Percentiles rank a stretch among this genome's conserved stretches.
phyloP scores from a whole-genome alignment of 176 grass and related monocot genomes.

The Bothriochloa decipiens region DNA sequence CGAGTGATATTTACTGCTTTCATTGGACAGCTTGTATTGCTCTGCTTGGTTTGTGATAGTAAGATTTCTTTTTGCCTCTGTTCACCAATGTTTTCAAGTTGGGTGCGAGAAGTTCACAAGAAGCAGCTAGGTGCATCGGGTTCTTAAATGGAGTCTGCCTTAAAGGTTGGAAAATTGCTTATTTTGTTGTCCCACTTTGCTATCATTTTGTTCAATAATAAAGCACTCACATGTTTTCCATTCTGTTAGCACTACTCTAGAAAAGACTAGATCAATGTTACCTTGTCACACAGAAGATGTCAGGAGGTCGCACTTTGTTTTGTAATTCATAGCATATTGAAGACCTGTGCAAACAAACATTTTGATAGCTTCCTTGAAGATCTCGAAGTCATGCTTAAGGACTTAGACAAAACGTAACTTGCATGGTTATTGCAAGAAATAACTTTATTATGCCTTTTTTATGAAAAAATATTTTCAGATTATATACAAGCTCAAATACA shows the following conservation, averaged over 20 bases:
- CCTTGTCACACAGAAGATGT: constrained; percentile 72
- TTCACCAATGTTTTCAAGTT: constrained; percentile 59
- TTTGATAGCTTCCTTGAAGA: too few species aligned
- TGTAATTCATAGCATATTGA: too few species aligned
- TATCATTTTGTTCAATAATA: constrained; percentile 36
- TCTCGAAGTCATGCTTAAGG: too few species aligned
- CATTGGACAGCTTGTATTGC: constrained; percentile 17
- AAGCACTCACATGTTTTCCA: constrained; percentile 38
- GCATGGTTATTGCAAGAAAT: too few species aligned
- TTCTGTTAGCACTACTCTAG: constrained; percentile 46
- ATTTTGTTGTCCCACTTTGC: constrained; percentile 32
- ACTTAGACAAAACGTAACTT: too few species aligned
- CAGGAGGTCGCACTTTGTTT: too few species aligned
- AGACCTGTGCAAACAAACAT: too few species aligned
- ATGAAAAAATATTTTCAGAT: too few species aligned
- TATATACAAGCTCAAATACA: too few species aligned
- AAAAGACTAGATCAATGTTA: constrained; percentile 66
- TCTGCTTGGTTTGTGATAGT: constrained; percentile 31
- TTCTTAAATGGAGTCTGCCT: constrained; percentile 79
- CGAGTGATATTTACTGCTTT: neutral
- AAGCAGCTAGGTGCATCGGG: constrained; percentile 85
- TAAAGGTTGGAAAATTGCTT: constrained; percentile 63
- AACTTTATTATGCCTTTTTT: too few species aligned
- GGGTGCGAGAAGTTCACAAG: constrained; percentile 94
- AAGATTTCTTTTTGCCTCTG: constrained; percentile 1